phyloP scores from a whole-genome alignment of 1,139 yeast genomes.

The Diutina neorugosa region DNA sequence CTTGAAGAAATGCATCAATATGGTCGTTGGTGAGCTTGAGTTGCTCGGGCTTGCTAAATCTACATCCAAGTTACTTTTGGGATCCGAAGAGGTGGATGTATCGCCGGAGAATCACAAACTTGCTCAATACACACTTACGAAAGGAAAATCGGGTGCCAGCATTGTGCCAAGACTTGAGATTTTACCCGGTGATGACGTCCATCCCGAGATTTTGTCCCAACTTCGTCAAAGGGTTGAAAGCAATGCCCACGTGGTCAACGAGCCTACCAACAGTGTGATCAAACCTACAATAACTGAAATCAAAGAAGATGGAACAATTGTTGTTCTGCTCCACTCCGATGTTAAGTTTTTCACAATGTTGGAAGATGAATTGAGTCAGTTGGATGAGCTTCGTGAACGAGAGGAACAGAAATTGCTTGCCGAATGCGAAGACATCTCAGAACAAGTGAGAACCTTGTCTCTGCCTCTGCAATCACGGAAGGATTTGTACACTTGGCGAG shows the following conservation, averaged over 20 bases:
- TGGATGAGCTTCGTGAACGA: constrained; percentile 31
- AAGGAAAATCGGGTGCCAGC: constrained; percentile 12
- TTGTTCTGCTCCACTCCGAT: constrained; percentile 29
- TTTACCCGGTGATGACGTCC: constrained; percentile 24
- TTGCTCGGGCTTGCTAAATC: constrained; percentile 40
- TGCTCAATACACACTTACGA: constrained; percentile 30
- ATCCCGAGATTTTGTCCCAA: constrained; percentile 20
- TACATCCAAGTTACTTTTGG: constrained; percentile 29
- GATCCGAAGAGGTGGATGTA: constrained; percentile 21
- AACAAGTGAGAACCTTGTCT: constrained; percentile 20
- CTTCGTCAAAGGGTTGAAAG: constrained; percentile 15
- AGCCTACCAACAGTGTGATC: neutral
- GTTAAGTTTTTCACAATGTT: constrained; percentile 46
- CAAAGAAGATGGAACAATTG: constrained; percentile 9
- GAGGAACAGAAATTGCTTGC: constrained; percentile 34
- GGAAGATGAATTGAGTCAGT: constrained; percentile 39
- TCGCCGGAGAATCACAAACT: constrained; percentile 27
- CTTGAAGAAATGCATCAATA: constrained; percentile 51
- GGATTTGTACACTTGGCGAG: constrained; percentile 64
- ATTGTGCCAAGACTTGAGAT: constrained; percentile 29
- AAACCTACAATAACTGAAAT: constrained; percentile 8
- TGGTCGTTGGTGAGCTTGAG: constrained; percentile 49
- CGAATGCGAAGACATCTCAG: constrained; percentile 33
- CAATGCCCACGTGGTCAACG: constrained; percentile 10
- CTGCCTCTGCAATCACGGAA: constrained; percentile 13